Evolutionary conservation across 768 basidiomycete species (phyloP).

Genomic region (Tubosaeta sp.): DNA sequence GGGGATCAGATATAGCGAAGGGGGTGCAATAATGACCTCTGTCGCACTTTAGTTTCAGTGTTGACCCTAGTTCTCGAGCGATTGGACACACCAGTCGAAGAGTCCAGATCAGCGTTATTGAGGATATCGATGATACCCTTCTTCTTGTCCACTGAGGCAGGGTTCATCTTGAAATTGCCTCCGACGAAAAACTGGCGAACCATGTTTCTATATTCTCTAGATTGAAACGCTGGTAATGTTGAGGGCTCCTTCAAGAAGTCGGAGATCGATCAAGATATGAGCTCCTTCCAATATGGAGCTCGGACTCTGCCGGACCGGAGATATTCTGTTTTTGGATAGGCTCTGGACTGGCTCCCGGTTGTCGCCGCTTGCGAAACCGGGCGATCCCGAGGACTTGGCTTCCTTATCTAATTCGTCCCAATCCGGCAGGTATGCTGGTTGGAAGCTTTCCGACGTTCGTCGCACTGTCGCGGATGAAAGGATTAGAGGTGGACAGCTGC

Average conservation of each 20-base stretch:
- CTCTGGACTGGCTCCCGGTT: neutral
- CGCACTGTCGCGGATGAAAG: too few species aligned
- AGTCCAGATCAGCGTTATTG: constrained; percentile 77
- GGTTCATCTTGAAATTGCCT: constrained; percentile 99
- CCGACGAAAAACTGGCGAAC: constrained; percentile 90
- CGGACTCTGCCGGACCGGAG: constrained; percentile 6
- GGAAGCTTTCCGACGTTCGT: too few species aligned
- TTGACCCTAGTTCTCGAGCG: neutral
- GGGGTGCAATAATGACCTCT: constrained; percentile 96
- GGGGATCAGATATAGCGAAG: constrained; percentile 80
- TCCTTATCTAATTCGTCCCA: too few species aligned
- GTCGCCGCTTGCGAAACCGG: too few species aligned
- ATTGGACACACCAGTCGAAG: constrained; percentile 54
- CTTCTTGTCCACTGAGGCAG: constrained; percentile 60
- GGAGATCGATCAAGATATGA: neutral
- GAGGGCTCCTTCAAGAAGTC: neutral
- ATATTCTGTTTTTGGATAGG: neutral
- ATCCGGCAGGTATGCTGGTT: too few species aligned
- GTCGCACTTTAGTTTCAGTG: constrained; percentile 8
- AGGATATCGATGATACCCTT: constrained; percentile 60
- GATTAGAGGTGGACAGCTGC: too few species aligned
- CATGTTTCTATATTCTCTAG: constrained; percentile 38
- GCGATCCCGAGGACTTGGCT: too few species aligned
- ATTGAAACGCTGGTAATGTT: neutral
- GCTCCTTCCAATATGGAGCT: neutral